These are phyloP conservation scores for Colletotrichum tofieldiae DNA, from an alignment of 2,329 filamentous ascomycete species.

Conservation along the genomic window DNA sequence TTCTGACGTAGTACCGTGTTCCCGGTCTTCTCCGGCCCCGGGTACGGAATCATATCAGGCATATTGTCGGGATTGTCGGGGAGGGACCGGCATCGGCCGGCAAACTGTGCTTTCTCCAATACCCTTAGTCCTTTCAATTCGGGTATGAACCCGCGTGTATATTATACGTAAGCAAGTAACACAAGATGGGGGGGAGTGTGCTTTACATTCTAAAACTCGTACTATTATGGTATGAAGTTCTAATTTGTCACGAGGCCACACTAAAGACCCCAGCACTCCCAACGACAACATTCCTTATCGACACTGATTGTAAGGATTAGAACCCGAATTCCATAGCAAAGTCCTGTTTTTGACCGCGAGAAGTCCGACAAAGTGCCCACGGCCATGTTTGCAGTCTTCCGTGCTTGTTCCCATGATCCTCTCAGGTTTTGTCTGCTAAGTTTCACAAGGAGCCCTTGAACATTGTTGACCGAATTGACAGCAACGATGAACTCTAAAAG, in stretches of 20 bases:
- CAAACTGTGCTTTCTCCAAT: background rate
- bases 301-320: no score
- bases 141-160: background rate
- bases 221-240: background rate
- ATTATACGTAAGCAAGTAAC: background rate
- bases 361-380: no score
- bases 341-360: no score
- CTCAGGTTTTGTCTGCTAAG: no score
- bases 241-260: background rate
- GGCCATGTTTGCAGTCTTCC: no score
- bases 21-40: slow-evolving; percentile 21
- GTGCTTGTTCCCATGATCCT: no score
- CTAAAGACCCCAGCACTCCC: background rate
- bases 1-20: background rate
- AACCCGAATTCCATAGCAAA: no score
- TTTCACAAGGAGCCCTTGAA: no score
- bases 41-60: background rate
- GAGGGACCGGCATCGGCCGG: background rate
- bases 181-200: background rate
- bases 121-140: background rate
- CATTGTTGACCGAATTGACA: no score
- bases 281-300: background rate
- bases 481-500: no score
- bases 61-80: background rate
- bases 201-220: background rate